These are phyloP conservation scores for Leishmania amazonensis DNA, from an alignment of 208 protist genomes.

Conservation along the genomic window DNA sequence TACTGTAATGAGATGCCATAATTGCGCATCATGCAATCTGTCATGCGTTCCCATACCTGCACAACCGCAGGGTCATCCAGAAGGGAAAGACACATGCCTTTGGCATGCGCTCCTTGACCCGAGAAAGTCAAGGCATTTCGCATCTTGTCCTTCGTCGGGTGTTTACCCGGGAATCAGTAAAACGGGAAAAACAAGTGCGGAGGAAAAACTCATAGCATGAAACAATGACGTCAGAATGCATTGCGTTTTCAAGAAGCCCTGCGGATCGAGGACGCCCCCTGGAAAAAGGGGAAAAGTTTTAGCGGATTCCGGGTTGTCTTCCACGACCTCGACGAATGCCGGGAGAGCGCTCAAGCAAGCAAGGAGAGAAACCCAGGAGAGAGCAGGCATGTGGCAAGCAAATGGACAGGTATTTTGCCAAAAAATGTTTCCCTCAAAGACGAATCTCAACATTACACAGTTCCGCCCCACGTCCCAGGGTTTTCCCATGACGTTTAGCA, in stretches of 20 bases:
- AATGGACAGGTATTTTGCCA: not conserved
- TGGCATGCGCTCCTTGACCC: constrained; percentile 77
- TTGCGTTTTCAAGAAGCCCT: not conserved
- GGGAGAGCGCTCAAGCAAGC: not conserved
- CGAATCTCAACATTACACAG: too few species aligned
- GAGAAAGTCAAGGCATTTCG: constrained; percentile 74
- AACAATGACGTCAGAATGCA: not conserved
- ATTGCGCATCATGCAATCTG: constrained; percentile 70
- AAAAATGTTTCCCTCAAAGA: too few species aligned
- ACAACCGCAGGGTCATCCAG: constrained; percentile 39
- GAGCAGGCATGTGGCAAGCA: not conserved
- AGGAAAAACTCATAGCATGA: not conserved
- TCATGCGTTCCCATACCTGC: constrained; percentile 71
- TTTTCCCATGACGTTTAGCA: too few species aligned
- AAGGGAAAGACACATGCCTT: constrained; percentile 76
- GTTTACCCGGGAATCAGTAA: not conserved
- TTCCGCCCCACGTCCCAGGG: too few species aligned
- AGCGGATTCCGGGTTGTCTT: not conserved
- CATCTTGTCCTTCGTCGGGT: constrained; percentile 7
- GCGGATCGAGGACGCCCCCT: not conserved
- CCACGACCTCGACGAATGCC: not conserved
- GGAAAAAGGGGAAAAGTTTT: too few species aligned
- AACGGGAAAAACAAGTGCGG: not conserved
- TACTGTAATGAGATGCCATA: constrained; percentile 76
- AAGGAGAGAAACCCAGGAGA: not conserved